Evolutionary conservation across 176 grass and related monocot species (phyloP).

Genomic region (Guadua angustifolia): DNA sequence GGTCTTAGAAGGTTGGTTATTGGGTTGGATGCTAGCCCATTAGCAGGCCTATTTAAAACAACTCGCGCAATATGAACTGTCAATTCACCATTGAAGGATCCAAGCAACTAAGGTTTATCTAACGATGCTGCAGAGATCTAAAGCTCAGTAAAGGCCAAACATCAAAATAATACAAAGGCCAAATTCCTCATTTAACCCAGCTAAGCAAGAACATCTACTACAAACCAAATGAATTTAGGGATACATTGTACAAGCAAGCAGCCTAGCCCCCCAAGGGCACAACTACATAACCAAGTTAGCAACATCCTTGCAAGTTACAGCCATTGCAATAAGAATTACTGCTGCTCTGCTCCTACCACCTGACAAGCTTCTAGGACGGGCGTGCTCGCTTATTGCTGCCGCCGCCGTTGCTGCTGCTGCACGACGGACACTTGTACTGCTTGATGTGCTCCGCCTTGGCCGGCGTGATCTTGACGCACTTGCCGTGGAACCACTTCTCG

Average conservation of each 20-base stretch:
- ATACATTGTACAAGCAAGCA: slow-evolving; percentile 30
- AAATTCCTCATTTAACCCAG: background rate
- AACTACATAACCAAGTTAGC: background rate
- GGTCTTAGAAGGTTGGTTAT: too few species aligned
- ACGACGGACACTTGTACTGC: slow-evolving; percentile 95
- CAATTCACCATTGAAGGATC: background rate
- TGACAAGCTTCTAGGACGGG: slow-evolving; percentile 43
- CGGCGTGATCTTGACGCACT: slow-evolving; percentile 93
- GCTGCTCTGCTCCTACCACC: slow-evolving; percentile 31
- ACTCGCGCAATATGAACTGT: too few species aligned
- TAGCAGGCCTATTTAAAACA: too few species aligned
- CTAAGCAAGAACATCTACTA: slow-evolving; percentile 30
- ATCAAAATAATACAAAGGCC: background rate
- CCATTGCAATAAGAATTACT: background rate
- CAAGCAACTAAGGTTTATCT: too few species aligned
- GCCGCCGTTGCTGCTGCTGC: slow-evolving; percentile 51
- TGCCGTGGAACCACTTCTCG: slow-evolving; percentile 98
- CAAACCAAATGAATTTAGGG: slow-evolving; percentile 29
- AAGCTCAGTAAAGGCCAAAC: background rate
- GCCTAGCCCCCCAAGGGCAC: slow-evolving; percentile 31
- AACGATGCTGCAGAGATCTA: background rate
- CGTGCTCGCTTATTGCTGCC: slow-evolving; percentile 68
- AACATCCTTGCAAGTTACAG: background rate
- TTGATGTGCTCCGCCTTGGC: slow-evolving; percentile 97
- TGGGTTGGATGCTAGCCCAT: too few species aligned